Base-by-base conservation (phyloP, 2,329 filamentous ascomycete genomes). In the Ceratocystis eucalypticola region DNA sequence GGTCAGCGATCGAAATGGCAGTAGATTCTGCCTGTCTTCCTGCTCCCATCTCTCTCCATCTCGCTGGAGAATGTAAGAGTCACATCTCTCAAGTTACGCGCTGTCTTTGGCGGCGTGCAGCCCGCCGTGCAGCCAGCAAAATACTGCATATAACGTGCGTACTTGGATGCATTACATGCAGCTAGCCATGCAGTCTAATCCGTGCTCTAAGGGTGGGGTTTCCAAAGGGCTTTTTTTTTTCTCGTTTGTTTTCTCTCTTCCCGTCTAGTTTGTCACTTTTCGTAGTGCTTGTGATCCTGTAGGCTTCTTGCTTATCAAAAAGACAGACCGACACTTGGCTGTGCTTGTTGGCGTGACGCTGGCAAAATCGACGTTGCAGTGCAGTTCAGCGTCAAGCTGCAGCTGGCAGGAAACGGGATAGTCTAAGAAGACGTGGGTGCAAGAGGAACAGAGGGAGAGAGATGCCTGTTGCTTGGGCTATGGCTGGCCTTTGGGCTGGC, bases 61-160 rank as follows among this genome's bases (percentile, higher is more conserved):
- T 53, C 25, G 20, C 22, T 53, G 48, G 10, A 20, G 48, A 22
- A 22, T 28, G 48, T 15, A 59, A 59, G 15, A 59, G 55, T 59
- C 55, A 37, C 55, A 59, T 20, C 28, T 57, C 25, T 57, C 22
- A 5, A 15, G 53, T 17, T 30, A 57, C 20, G 53, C 53, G 25
- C 53, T 59, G 20, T 37, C 55, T 59, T 59, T 59, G 55, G 55
- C 55, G 33, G 28, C 55, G 55, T 59, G 55, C 53, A 25, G 28
- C 53, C 53, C 28, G 53, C 15, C 53, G 53, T 59, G 53, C 55
- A 25, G 55, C 55, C 55, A 59, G 55, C 55, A 37, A n/a, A 28
- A 59, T 7, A 15, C 20, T 37, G 25, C 28, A 59, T 59, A 37
- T 37, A 41, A 41, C 10, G 37, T 41, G 37, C 37, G 48, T 25